Percentiles rank a stretch among this genome's conserved stretches.
These are phyloP conservation scores for Gracilaria domingensis DNA, from an alignment of 23 red algal species.

Conservation along the genomic window DNA sequence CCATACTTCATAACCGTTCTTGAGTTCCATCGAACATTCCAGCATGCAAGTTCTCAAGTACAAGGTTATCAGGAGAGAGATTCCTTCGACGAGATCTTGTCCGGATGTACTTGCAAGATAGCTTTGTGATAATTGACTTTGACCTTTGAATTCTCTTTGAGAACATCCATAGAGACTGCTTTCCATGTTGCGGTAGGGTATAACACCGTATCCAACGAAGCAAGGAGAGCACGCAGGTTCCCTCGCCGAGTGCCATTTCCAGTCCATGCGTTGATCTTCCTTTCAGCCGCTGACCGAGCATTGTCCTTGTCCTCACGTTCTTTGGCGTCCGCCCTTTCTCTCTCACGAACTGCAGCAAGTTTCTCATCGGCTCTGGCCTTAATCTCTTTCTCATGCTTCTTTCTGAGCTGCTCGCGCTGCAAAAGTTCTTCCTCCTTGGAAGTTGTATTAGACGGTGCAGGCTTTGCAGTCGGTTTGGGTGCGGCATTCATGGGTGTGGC, in stretches of 20 bases:
- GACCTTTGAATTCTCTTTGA: constrained; percentile 76
- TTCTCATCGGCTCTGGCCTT: constrained; percentile 82
- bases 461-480: constrained; percentile 14
- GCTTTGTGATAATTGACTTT: constrained; percentile 90
- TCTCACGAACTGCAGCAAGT: constrained; percentile 77
- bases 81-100: constrained; percentile 87
- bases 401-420: constrained; percentile 56
- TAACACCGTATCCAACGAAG: constrained; percentile 84
- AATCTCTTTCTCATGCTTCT: constrained; percentile 78
- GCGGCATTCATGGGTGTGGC: constrained; percentile 31
- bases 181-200: constrained; percentile 83
- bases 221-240: constrained; percentile 85
- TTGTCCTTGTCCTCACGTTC: constrained; percentile 70
- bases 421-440: constrained; percentile 40
- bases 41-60: constrained; percentile 83
- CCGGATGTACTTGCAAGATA: constrained; percentile 87
- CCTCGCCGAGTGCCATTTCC: constrained; percentile 80
- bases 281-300: constrained; percentile 56
- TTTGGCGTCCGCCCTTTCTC: constrained; percentile 65
- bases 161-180: constrained; percentile 80
- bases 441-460: neutral
- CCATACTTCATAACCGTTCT: constrained; percentile 89
- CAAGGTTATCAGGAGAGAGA: constrained; percentile 62
- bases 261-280: constrained; percentile 84
- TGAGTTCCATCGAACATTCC: constrained; percentile 91